Evolutionary conservation across 768 basidiomycete genomes (phyloP).

Genomic region (Galerina marginata): DNA sequence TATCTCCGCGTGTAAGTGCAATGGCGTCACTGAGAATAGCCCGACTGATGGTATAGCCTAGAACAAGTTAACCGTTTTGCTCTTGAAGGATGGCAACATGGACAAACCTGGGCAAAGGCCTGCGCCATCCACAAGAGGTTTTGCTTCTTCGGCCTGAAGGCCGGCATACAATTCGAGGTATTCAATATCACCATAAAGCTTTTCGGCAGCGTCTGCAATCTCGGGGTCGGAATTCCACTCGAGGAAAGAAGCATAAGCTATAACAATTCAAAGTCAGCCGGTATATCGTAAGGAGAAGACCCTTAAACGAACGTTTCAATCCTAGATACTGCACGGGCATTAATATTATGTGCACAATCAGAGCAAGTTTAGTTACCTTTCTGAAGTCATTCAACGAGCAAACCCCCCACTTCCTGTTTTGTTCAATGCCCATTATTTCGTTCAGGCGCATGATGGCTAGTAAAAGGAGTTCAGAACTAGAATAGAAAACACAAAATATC

Average conservation of each 20-base stretch:
- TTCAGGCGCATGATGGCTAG: constrained; percentile 72
- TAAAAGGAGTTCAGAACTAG: neutral
- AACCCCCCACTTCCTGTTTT: constrained; percentile 78
- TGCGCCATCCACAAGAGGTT: constrained; percentile 76
- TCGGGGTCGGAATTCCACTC: constrained; percentile 83
- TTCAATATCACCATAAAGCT: constrained; percentile 77
- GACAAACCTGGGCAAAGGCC: constrained; percentile 79
- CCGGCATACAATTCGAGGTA: constrained; percentile 83
- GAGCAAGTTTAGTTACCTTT: constrained; percentile 36
- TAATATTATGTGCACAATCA: neutral
- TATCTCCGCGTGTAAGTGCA: constrained; percentile 84
- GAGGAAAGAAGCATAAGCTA: constrained; percentile 71
- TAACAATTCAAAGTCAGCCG: neutral
- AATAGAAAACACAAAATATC: neutral
- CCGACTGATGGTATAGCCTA: constrained; percentile 82
- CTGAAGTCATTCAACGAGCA: constrained; percentile 88
- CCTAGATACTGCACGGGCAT: constrained; percentile 62
- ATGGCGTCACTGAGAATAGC: constrained; percentile 89
- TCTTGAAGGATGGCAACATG: neutral
- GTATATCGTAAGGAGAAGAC: neutral
- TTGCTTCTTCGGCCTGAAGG: constrained; percentile 78
- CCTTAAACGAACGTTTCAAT: constrained; percentile 60
- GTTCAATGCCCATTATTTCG: constrained; percentile 86
- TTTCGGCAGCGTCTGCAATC: constrained; percentile 75
- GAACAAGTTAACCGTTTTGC: neutral